These are phyloP conservation scores for Clarireedia sp. DNA, from an alignment of 2,329 filamentous ascomycete genomes.

Conservation along the genomic window DNA sequence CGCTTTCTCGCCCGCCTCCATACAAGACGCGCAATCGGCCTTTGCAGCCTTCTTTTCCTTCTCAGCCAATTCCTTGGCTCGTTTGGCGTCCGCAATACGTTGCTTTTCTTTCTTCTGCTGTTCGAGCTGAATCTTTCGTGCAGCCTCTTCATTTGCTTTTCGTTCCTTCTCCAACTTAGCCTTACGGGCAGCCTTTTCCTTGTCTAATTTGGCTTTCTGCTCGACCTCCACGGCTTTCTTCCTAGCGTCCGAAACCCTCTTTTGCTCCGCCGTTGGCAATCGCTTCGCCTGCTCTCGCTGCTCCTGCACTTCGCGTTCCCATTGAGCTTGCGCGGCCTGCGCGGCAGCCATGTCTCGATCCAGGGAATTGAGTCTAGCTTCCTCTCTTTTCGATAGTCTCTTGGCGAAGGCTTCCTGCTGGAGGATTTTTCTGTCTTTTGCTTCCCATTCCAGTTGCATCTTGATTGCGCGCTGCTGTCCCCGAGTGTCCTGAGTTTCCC, in stretches of 20 bases:
- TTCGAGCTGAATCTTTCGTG: not conserved
- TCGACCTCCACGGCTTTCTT: not conserved
- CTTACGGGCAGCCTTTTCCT: not conserved
- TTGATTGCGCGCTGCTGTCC: not conserved
- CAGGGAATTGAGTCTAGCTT: not conserved
- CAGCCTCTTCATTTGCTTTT: not conserved
- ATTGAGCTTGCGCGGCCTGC: conserved; percentile 5
- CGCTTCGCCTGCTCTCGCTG: not conserved
- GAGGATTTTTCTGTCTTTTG: not conserved
- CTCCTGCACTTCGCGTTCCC: not conserved
- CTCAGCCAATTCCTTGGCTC: not conserved
- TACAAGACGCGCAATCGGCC: conserved; percentile 18
- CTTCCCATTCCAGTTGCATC: conserved; percentile 1
- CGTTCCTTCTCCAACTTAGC: not conserved
- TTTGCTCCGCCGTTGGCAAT: not conserved
- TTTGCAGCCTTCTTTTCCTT: conserved; percentile 3
- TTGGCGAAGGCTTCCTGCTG: conserved; percentile 1
- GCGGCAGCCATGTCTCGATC: conserved; percentile 4
- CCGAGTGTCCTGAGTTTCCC: conserved; percentile 3
- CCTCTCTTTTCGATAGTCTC: not conserved
- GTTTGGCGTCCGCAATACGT: not conserved
- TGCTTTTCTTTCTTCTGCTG: not conserved
- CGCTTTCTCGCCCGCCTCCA: conserved; percentile 12
- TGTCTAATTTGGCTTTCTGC: not conserved
- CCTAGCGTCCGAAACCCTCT: not conserved